Base-by-base conservation (phyloP, 176 grass and related monocot genomes). In the Oryza australiensis region DNA sequence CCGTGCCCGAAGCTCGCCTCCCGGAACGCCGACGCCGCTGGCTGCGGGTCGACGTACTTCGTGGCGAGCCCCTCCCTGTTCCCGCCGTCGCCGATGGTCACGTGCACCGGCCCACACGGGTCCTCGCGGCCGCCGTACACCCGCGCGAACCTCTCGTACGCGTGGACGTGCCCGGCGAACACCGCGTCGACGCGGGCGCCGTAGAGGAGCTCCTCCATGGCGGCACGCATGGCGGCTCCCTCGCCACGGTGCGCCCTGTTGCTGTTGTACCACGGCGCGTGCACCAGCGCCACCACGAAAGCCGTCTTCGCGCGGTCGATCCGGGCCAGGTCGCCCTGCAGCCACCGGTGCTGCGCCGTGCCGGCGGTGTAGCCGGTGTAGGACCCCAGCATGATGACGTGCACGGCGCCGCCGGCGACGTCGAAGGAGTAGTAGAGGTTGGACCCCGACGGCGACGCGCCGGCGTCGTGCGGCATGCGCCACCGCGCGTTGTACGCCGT, bases 1-100 rank as follows among this genome's bases (percentile, higher is more conserved):
- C 89, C 93, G 5, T 95, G 93, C 37, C 93, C 93, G 37, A 95
- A 95, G 88, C 93, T 95, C 0, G 90, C 93, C 89, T 95, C 93
- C 48, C 93, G 59, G 74, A 95, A 92, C 80, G 15, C 70, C 37
- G 93, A 95, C 28, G 84, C 72, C 45, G 49, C 37, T 13, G 87
- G 85, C 70, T 87, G 26, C 12, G 93, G 90, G 15, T 90, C 59
- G 15, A 48, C 12, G 59, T 66, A 95, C 5, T 53, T 20, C 26
- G 12, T 34, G 4, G 93, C 93, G 26, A 95, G 20, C 42, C 93
- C 93, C 74, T 95, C 93, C 53, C 69, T 33, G 87, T 95, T 95
- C 1, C 93, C 93, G 33, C 93, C 93, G 43, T 95, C 90, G 12
- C 90, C 93, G 42, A 95, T 43, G 9, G 93, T 95, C 15, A 95